A percentile compares a stretch with the other conserved stretches of the same genome.
Conservation (phyloP, 306 rosid genomes). For the Crataegus laevigata region DNA sequence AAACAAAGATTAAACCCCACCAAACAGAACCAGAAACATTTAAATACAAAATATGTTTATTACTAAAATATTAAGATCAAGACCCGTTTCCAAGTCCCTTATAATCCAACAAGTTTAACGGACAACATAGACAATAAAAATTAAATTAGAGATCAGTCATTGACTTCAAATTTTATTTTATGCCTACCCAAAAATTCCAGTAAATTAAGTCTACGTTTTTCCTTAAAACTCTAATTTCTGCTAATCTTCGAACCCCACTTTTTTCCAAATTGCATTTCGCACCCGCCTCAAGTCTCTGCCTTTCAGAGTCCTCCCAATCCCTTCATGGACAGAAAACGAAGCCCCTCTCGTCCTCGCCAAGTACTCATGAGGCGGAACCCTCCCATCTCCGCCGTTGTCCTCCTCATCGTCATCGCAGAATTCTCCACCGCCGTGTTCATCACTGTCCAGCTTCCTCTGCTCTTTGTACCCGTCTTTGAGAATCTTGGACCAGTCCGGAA, state of each 20-base stretch:
- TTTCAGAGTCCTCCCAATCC: constrained; percentile 86
- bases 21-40: neutral
- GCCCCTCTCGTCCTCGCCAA: constrained; percentile 76
- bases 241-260: constrained; percentile 66
- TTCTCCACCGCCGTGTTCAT: neutral
- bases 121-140: neutral
- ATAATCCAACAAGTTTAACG: neutral
- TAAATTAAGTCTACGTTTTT: neutral
- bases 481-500: constrained; percentile 87
- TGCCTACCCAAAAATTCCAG: constrained; percentile 16
- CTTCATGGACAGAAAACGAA: constrained; percentile 83
- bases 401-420: neutral
- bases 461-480: constrained; percentile 50
- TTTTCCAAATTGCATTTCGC: constrained; percentile 90
- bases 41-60: neutral
- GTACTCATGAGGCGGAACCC: constrained; percentile 78
- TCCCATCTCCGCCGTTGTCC: neutral
- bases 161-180: neutral
- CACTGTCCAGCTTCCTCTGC: constrained; percentile 20
- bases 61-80: neutral
- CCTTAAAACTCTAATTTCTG: neutral
- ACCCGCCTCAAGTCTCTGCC: constrained; percentile 79
- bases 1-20: neutral
- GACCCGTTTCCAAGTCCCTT: neutral
- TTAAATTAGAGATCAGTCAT: neutral